Evolutionary conservation across 2,329 filamentous ascomycete genomes (phyloP).

Genomic region (Colletotrichum siamense): DNA sequence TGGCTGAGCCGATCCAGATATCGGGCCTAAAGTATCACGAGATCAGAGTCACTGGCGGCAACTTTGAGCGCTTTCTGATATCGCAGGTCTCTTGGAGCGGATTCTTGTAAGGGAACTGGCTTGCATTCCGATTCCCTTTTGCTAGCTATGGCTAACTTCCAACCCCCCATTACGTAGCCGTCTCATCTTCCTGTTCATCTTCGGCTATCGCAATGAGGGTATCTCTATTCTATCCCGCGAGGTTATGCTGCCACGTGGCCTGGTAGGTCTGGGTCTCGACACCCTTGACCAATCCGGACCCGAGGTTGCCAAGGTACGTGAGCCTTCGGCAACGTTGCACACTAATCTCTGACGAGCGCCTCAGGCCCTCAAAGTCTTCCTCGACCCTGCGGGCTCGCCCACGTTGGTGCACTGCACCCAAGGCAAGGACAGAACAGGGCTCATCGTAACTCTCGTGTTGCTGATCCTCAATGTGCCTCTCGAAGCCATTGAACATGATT

Average conservation of each 20-base stretch:
- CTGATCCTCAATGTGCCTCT: conserved; percentile 65
- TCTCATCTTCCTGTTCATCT: conserved; percentile 65
- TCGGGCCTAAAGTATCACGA: conserved; percentile 67
- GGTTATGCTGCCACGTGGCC: conserved; percentile 75
- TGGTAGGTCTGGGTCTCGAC: conserved; percentile 72
- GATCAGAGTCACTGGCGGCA: conserved; percentile 76
- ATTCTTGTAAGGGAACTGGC: conserved; percentile 55
- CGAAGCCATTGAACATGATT: conserved; percentile 73
- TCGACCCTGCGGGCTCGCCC: conserved; percentile 59
- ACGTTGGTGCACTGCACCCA: conserved; percentile 84
- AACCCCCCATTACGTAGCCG: conserved; percentile 45
- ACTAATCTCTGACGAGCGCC: not conserved
- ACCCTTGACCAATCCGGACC: conserved; percentile 71
- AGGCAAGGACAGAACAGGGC: conserved; percentile 84
- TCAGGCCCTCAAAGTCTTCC: conserved; percentile 54
- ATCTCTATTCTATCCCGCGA: conserved; percentile 72
- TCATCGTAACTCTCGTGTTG: conserved; percentile 72
- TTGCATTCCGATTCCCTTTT: not conserved
- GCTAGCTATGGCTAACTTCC: not conserved
- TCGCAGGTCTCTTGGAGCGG: conserved; percentile 72
- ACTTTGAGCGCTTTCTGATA: conserved; percentile 73
- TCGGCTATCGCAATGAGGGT: conserved; percentile 72
- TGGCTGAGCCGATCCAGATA: conserved; percentile 65
- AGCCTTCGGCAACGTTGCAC: not conserved
- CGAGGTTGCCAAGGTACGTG: conserved; percentile 58